phyloP scores from a whole-genome alignment of 1,139 yeast species.

The Magnusiomyces paraingens region DNA sequence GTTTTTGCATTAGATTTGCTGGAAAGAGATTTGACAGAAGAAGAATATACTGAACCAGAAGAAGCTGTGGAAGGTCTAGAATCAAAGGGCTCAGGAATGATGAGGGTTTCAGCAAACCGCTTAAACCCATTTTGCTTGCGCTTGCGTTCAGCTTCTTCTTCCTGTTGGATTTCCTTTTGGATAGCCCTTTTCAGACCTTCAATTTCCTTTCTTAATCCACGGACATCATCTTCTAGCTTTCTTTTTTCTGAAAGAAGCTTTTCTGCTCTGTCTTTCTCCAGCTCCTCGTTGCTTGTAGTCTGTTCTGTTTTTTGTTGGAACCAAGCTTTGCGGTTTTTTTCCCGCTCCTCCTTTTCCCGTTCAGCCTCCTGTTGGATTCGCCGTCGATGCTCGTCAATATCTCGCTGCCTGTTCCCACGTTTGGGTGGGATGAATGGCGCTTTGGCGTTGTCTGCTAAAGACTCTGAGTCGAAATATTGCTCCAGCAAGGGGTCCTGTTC shows the following conservation, averaged over 20 bases:
- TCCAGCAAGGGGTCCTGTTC: constrained; percentile 6
- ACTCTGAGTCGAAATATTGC: not conserved
- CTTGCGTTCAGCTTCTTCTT: constrained; percentile 3
- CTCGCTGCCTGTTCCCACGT: too few relatives aligned
- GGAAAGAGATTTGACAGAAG: not conserved
- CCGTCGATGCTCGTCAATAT: too few relatives aligned
- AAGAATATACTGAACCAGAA: too few relatives aligned
- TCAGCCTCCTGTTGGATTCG: too few relatives aligned
- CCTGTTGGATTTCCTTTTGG: not conserved
- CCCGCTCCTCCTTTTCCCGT: too few relatives aligned
- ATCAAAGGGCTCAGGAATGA: too few relatives aligned
- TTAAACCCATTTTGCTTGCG: not conserved
- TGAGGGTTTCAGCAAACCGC: not conserved
- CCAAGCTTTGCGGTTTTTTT: too few relatives aligned
- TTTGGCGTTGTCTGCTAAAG: not conserved
- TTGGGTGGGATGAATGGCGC: too few relatives aligned
- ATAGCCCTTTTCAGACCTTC: not conserved
- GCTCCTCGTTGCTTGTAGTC: too few relatives aligned
- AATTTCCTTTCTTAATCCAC: not conserved
- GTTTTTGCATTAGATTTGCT: not conserved
- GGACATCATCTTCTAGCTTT: not conserved
- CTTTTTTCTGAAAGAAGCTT: not conserved
- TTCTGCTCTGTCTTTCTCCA: not conserved
- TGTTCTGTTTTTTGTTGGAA: too few relatives aligned
- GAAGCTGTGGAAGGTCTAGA: too few relatives aligned